Conservation (phyloP, 2,329 filamentous ascomycete genomes). For the Neocucurbitaria cava region DNA sequence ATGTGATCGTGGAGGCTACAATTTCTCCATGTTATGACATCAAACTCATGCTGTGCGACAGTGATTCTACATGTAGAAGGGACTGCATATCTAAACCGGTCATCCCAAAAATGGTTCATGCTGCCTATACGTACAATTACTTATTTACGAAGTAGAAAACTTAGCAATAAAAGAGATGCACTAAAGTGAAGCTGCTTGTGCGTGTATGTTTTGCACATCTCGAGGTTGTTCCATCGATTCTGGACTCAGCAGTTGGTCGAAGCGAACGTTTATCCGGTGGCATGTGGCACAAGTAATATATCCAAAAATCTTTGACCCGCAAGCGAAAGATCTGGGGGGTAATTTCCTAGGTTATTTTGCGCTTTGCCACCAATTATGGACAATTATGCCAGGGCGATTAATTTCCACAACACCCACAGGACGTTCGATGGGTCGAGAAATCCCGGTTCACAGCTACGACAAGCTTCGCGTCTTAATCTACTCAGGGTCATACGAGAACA, state of each 20-base stretch:
- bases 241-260: neutral
- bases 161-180: no score
- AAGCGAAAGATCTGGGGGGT: neutral
- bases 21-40: neutral
- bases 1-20: neutral
- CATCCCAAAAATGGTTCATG: no score
- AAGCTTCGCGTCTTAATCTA: conserved; percentile 14
- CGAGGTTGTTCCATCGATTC: neutral
- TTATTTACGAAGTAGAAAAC: no score
- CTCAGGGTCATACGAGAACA: conserved; percentile 11
- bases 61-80: neutral
- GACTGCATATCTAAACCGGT: neutral
- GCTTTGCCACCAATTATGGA: conserved; percentile 3
- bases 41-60: neutral
- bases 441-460: conserved; percentile 9
- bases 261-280: conserved; percentile 8
- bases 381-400: neutral
- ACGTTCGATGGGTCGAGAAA: conserved; percentile 1
- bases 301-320: neutral
- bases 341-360: neutral
- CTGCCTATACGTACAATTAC: no score
- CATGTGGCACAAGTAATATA: conserved; percentile 7
- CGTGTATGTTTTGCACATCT: neutral
- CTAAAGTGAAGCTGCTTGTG: no score
- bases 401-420: conserved; percentile 10